Conservation (phyloP, 768 basidiomycete genomes). For the Cytidiella melzeri region DNA sequence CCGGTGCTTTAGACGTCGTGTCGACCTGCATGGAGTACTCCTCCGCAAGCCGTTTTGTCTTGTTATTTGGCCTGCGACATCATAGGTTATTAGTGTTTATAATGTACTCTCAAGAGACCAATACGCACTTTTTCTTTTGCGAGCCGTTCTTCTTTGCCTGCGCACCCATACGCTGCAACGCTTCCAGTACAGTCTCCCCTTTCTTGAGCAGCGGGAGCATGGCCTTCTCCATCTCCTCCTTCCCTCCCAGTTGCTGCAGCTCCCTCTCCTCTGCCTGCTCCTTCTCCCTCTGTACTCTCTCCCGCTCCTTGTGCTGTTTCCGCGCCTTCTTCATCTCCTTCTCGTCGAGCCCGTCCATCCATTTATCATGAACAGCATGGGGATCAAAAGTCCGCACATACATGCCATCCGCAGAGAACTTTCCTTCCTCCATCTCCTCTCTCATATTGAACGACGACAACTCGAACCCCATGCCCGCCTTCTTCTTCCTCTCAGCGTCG, state of each 20-base stretch:
- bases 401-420: constrained; percentile 90
- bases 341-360: constrained; percentile 92
- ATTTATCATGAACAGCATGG: constrained; percentile 86
- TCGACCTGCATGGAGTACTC: constrained; percentile 45
- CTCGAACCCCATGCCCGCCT: constrained; percentile 89
- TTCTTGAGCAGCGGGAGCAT: constrained; percentile 74
- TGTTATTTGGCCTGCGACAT: constrained; percentile 25
- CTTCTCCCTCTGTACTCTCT: constrained; percentile 64
- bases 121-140: constrained; percentile 17
- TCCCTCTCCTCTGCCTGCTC: constrained; percentile 71
- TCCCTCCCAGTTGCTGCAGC: constrained; percentile 60
- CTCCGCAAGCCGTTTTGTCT: constrained; percentile 23
- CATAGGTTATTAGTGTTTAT: constrained; percentile 12
- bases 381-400: constrained; percentile 85
- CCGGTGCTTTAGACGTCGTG: constrained; percentile 25
- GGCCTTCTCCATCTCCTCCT: constrained; percentile 54
- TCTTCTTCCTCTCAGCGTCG: constrained; percentile 66
- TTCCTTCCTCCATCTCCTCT: constrained; percentile 97
- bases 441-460: constrained; percentile 98
- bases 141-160: constrained; percentile 45
- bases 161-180: constrained; percentile 77
- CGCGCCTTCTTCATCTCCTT: constrained; percentile 79
- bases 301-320: constrained; percentile 67
- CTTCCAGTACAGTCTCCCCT: constrained; percentile 88
- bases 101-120: not conserved